A percentile compares a stretch with the other conserved stretches of the same genome.
Conservation (phyloP, 2,329 filamentous ascomycete genomes). For the Grosmannia clavigera region DNA sequence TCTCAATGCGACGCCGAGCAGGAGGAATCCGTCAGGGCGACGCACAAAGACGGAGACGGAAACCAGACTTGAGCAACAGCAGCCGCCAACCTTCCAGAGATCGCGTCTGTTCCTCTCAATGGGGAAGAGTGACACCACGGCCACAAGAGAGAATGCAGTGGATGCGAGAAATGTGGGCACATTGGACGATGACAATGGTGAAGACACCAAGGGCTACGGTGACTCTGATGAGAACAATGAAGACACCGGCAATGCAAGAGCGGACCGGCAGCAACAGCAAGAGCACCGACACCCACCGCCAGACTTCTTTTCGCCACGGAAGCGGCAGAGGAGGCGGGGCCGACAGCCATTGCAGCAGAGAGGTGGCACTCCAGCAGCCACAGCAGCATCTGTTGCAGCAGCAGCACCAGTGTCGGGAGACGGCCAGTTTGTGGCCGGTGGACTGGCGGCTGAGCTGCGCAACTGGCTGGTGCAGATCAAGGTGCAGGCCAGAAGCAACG, state of each 20-base stretch:
- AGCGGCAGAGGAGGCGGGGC: background rate
- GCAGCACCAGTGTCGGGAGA: background rate
- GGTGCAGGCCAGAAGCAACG: conserved; percentile 22
- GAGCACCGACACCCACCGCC: conserved; percentile 1
- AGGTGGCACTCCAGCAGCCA: background rate
- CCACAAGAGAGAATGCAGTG: background rate
- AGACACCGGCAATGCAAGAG: background rate
- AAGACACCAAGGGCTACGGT: background rate
- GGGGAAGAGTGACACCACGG: background rate
- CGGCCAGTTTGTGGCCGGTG: conserved; percentile 23
- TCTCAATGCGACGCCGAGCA: background rate
- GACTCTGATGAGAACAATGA: background rate
- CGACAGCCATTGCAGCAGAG: background rate
- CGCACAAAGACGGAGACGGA: background rate
- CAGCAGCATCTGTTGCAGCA: too few relatives aligned
- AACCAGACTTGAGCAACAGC: background rate
- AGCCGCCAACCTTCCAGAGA: background rate
- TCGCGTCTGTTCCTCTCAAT: conserved; percentile 3
- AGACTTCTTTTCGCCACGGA: conserved; percentile 15
- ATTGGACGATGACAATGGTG: background rate
- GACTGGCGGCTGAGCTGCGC: conserved; percentile 28
- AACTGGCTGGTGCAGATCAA: conserved; percentile 33
- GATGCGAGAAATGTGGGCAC: background rate
- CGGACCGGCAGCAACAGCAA: background rate
- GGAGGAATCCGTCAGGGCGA: background rate